Base-by-base conservation (phyloP, 2,329 filamentous ascomycete species). In the Arthrobotrys entomopaga region DNA sequence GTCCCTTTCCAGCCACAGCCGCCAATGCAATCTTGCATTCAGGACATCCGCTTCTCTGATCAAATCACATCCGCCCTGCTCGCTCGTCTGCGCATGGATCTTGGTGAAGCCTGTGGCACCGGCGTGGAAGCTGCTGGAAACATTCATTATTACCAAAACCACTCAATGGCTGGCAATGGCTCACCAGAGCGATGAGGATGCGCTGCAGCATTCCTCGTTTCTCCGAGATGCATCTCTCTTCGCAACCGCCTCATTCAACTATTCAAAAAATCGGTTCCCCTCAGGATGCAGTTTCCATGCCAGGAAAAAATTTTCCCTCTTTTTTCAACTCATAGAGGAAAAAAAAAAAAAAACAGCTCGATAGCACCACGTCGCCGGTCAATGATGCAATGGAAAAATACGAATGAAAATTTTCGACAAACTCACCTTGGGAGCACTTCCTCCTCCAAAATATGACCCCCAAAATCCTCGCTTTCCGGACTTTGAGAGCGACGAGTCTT, bases 371-470 rank as follows among this genome's bases (percentile, higher is more conserved):
- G n/a, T 48, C 11, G 2, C 20, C 46, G 13, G 19, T 8, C 16
- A 13, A 50, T 50, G 1, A 16, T 50, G 20, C 19, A 50, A n/a
- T 40, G 10, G 19, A 64, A 24, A 46, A 56, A 46, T 13, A 43
- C 22, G 22, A 54, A 48, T n/a, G 3, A 19, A 46, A 53, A 46
- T 43, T 22, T 56, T 65, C 53, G 38, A 29, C 43, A 34, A 42
- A 38, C 70, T 67, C 53, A 74, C 70, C 57, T 74, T 66, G 1
- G 48, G 20, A 46, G 56, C 24, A 43, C 56, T 61, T 26, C 61
- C 61, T 40, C 70, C 70, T 11, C 69, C 69, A 52, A 74, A 74
- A 64, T 74, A 74, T 2, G 70, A 61, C 2, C 70, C 63, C 70
- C 70, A 74, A 59, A 74, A 74, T 20, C 70, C 70, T 42, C 26